A percentile compares a stretch with the other conserved stretches of the same genome.
These are phyloP conservation scores for Limnanthes douglasii DNA, from an alignment of 345 rosid species.

Conservation along the genomic window DNA sequence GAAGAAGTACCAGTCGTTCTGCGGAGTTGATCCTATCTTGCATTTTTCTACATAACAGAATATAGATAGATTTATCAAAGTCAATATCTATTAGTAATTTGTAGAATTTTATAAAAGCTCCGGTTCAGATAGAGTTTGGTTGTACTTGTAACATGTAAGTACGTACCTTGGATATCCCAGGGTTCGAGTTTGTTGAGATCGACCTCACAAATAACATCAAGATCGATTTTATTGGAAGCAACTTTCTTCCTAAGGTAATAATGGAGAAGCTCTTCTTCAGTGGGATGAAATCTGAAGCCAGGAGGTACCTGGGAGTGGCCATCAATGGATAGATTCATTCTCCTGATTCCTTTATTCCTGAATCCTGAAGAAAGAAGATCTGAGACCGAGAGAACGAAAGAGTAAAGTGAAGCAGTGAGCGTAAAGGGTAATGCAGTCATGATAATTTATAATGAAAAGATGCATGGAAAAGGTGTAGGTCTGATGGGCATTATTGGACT, in stretches of 20 bases:
- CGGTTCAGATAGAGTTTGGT: neutral
- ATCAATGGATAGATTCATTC: conserved; percentile 69
- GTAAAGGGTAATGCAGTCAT: conserved; percentile 45
- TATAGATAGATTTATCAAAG: neutral
- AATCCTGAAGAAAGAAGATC: neutral
- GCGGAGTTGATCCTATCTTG: conserved; percentile 85
- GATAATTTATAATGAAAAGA: conserved; percentile 49
- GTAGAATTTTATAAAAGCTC: neutral
- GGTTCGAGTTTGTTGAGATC: conserved; percentile 99
- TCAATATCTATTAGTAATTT: neutral
- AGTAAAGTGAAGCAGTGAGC: conserved; percentile 15
- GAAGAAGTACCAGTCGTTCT: conserved; percentile 96
- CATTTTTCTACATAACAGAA: conserved; percentile 46
- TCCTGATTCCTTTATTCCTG: neutral
- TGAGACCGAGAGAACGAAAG: neutral
- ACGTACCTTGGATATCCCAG: conserved; percentile 99
- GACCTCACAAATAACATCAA: conserved; percentile 92
- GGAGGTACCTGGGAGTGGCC: conserved; percentile 97
- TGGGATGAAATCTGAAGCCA: conserved; percentile 96
- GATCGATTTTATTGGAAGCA: conserved; percentile 69
- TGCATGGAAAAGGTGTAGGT: conserved; percentile 33
- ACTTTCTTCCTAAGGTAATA: conserved; percentile 91
- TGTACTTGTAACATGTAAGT: no score
- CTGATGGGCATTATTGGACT: conserved; percentile 29
- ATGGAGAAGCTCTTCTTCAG: conserved; percentile 94